Conservation (phyloP, 768 basidiomycete genomes). For the Holtermannia corniformis region DNA sequence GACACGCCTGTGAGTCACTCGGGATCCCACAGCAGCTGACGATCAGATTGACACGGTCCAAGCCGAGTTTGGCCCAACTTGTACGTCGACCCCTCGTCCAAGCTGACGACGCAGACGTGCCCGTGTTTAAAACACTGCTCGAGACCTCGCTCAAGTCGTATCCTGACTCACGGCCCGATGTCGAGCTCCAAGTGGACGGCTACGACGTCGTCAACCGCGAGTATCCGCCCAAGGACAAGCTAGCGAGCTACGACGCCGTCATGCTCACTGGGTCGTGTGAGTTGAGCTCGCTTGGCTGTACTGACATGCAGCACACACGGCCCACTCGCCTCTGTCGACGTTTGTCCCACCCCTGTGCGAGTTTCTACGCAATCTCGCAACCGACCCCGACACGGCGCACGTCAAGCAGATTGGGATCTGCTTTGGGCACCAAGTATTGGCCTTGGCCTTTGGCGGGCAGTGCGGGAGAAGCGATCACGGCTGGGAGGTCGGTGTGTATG, state of each 20-base stretch:
- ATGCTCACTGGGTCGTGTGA: constrained; percentile 76
- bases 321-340: constrained; percentile 61
- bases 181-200: too few relatives aligned
- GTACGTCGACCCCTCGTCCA: too few relatives aligned
- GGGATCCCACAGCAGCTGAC: too few relatives aligned
- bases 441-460: constrained; percentile 62
- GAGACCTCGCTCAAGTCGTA: constrained; percentile 14
- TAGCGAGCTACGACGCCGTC: constrained; percentile 50
- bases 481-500: constrained; percentile 78
- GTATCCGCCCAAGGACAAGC: too few relatives aligned
- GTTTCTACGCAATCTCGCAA: constrained; percentile 51
- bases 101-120: too few relatives aligned
- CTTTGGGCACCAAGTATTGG: constrained; percentile 81
- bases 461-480: constrained; percentile 56
- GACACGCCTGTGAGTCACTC: too few relatives aligned
- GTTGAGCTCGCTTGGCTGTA: too few relatives aligned
- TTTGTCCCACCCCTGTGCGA: constrained; percentile 67
- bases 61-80: too few relatives aligned
- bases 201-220: too few relatives aligned
- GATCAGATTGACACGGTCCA: too few relatives aligned
- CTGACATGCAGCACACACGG: constrained; percentile 53
- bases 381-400: constrained; percentile 45
- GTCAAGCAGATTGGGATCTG: constrained; percentile 80
- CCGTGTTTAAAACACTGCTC: constrained; percentile 39
- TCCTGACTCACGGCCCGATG: too few relatives aligned